These are phyloP conservation scores for Podila verticillata DNA, from an alignment of 192 early-diverging fungal species.

Conservation along the genomic window DNA sequence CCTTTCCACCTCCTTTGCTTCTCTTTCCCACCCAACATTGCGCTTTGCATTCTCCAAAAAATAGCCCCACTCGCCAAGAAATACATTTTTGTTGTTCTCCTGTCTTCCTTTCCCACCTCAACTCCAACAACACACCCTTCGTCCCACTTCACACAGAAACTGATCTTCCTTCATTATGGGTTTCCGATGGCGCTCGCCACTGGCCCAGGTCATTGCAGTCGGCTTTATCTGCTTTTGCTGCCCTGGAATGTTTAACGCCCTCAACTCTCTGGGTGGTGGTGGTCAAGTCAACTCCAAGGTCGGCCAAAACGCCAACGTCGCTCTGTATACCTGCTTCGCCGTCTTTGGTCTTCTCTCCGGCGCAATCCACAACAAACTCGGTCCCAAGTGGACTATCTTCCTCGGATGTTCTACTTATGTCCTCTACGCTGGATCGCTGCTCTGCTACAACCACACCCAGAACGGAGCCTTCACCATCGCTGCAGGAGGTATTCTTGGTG, in stretches of 20 bases:
- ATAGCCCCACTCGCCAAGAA: too few relatives aligned
- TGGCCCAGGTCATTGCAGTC: conserved; percentile 72
- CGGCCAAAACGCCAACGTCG: conserved; percentile 74
- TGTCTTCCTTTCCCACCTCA: background rate
- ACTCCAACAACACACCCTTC: background rate
- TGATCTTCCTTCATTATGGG: background rate
- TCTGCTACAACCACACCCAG: conserved; percentile 65
- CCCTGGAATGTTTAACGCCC: conserved; percentile 78
- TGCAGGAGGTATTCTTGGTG: conserved; percentile 78
- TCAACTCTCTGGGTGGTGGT: conserved; percentile 64
- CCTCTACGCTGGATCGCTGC: conserved; percentile 77
- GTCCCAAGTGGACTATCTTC: conserved; percentile 71
- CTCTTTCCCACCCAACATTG: background rate
- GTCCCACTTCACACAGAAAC: background rate
- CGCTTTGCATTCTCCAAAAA: background rate
- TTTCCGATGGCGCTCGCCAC: conserved; percentile 56
- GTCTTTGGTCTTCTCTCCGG: conserved; percentile 76
- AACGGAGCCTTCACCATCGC: conserved; percentile 67
- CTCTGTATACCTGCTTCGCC: conserved; percentile 77
- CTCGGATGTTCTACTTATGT: conserved; percentile 73
- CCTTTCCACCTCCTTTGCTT: background rate
- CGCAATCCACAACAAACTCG: conserved; percentile 76
- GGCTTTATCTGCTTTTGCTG: conserved; percentile 76
- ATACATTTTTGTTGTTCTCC: too few relatives aligned
- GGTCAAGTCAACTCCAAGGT: conserved; percentile 64